phyloP scores from a whole-genome alignment of 2,329 filamentous ascomycete species.

The Arthroderma uncinatum region DNA sequence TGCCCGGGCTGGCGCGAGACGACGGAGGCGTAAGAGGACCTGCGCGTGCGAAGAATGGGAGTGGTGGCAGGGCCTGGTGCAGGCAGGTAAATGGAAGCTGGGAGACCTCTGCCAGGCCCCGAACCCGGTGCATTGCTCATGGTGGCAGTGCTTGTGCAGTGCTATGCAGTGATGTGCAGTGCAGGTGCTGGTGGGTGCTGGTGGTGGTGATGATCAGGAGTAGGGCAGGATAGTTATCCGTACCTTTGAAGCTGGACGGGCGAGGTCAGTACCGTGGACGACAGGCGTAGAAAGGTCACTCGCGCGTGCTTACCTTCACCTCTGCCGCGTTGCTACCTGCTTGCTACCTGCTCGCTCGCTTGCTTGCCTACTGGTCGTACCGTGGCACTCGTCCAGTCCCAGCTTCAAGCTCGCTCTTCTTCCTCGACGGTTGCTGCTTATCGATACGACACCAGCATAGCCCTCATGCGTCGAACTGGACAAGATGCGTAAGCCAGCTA shows the following conservation, averaged over 20 bases:
- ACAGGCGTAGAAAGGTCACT: background rate
- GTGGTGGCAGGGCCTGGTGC: constrained; percentile 20
- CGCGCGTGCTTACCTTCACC: background rate
- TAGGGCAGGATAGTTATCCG: too few species aligned
- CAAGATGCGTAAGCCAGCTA: background rate
- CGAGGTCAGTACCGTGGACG: background rate
- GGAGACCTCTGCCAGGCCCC: constrained; percentile 27
- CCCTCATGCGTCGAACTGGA: background rate
- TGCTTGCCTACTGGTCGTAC: too few species aligned
- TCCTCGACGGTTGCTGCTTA: too few species aligned
- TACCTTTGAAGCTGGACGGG: background rate
- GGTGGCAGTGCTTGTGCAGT: constrained; percentile 17
- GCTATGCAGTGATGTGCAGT: constrained; percentile 24
- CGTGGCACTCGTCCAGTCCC: too few species aligned
- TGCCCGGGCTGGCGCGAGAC: constrained; percentile 38
- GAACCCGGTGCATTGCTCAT: constrained; percentile 37
- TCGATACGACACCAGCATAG: background rate
- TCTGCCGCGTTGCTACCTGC: too few species aligned
- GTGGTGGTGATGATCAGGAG: background rate
- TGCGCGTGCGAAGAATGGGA: constrained; percentile 24
- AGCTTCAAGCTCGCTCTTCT: too few species aligned
- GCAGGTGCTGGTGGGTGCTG: background rate
- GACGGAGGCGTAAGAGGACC: constrained; percentile 53
- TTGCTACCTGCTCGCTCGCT: too few species aligned
- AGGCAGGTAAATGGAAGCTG: constrained; percentile 25